phyloP scores from a whole-genome alignment of 306 rosid species.

The Dryas drummondii region DNA sequence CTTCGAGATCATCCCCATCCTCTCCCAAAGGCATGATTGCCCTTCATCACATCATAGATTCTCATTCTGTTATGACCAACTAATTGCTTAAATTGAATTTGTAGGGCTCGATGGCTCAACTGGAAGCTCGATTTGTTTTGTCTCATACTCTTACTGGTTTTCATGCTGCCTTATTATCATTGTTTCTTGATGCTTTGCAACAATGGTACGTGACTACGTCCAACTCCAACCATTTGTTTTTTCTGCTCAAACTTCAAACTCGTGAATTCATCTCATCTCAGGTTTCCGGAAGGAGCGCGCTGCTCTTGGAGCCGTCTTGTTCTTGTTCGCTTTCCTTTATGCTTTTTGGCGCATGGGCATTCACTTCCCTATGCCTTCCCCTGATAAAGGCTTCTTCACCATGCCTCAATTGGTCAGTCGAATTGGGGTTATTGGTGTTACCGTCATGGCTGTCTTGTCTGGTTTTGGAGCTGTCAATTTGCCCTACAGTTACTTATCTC shows the following conservation, averaged over 20 bases:
- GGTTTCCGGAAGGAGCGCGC: slow-evolving; percentile 78
- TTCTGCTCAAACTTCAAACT: neutral
- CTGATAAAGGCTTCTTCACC: slow-evolving; percentile 91
- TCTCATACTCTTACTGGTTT: slow-evolving; percentile 76
- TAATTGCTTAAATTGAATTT: neutral
- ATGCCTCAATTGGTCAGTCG: slow-evolving; percentile 95
- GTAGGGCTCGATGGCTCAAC: slow-evolving; percentile 83
- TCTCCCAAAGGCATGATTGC: slow-evolving; percentile 63
- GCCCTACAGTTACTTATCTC: slow-evolving; percentile 89
- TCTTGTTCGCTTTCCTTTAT: slow-evolving; percentile 81
- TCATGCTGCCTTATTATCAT: slow-evolving; percentile 89
- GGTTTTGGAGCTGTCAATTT: slow-evolving; percentile 97
- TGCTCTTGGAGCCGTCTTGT: slow-evolving; percentile 68
- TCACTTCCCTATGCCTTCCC: slow-evolving; percentile 97
- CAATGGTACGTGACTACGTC: slow-evolving; percentile 34
- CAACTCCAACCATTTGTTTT: neutral
- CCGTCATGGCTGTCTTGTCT: slow-evolving; percentile 91
- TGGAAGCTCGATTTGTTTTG: slow-evolving; percentile 90
- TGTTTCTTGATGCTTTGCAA: slow-evolving; percentile 87
- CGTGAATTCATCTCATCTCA: slow-evolving; percentile 17
- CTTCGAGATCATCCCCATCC: slow-evolving; percentile 94
- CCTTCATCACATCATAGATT: no score
- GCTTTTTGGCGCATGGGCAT: slow-evolving; percentile 97
- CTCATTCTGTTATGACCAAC: no score
- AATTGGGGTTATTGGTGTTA: slow-evolving; percentile 94